These are phyloP conservation scores for Truncatella angustata DNA, from an alignment of 2,329 filamentous ascomycete genomes.

Conservation along the genomic window DNA sequence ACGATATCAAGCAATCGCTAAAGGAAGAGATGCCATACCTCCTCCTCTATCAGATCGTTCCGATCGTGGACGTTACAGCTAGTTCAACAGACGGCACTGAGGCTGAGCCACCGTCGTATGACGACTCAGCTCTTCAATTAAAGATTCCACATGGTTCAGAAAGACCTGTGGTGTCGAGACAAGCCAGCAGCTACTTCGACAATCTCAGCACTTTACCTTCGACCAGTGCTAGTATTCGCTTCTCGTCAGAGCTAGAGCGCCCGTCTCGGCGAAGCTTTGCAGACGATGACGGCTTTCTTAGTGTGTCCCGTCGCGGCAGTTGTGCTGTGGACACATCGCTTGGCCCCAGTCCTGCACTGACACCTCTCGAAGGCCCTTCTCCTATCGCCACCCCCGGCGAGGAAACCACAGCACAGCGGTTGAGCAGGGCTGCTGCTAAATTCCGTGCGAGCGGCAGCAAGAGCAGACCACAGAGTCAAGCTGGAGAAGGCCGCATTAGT, in stretches of 20 bases:
- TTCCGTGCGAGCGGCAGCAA: conserved; percentile 44
- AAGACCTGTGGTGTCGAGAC: conserved; percentile 30
- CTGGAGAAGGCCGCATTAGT: conserved; percentile 57
- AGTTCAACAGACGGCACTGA: conserved; percentile 46
- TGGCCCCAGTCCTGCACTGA: conserved; percentile 35
- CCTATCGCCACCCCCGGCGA: conserved; percentile 47
- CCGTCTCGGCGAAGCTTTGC: conserved; percentile 47
- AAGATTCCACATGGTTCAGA: conserved; percentile 29
- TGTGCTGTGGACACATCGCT: conserved; percentile 46
- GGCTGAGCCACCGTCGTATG: conserved; percentile 58
- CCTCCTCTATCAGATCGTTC: conserved; percentile 91
- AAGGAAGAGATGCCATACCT: conserved; percentile 90
- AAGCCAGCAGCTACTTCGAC: conserved; percentile 46
- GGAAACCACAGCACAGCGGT: conserved; percentile 50
- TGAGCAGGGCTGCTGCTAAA: conserved; percentile 57
- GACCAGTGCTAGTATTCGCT: conserved; percentile 47
- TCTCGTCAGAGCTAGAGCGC: conserved; percentile 54
- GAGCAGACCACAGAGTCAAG: conserved; percentile 58
- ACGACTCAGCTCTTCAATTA: conserved; percentile 46
- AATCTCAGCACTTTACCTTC: conserved; percentile 30
- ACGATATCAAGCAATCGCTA: conserved; percentile 74
- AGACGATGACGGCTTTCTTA: conserved; percentile 36
- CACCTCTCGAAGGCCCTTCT: conserved; percentile 32
- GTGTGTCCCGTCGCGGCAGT: conserved; percentile 46
- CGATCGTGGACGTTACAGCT: conserved; percentile 68